Evolutionary conservation across 495 filamentous ascomycete genomes (phyloP), one percentile per base, ranked within the genome.

Genomic region (Xylaria flabelliformis): DNA sequence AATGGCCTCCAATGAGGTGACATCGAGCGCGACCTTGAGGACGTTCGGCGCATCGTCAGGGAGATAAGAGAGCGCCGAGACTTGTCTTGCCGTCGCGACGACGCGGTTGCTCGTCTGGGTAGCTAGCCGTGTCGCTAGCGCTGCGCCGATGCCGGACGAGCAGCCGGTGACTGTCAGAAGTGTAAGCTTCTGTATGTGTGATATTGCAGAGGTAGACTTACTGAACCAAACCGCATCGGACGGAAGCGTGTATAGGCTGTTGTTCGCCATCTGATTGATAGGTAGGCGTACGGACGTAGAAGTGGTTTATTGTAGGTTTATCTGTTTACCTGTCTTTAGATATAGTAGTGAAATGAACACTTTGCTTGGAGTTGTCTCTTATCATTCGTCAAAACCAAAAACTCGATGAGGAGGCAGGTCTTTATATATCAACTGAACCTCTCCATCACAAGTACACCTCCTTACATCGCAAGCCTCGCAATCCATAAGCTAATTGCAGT

Each of bases 161-260:
- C 85, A 87, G 69, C 84, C 84, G 71, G 84, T 87, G 59, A 87
- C 84, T 85, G 51, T 19, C 0, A 7, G 24, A 58, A 21, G 7
- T 53, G 50, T 58, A 6, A 53, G 46, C 19, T 3, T 36, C 56
- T 15, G 9, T 13, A 56, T 55, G 10, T 62, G 1, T 29, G 41
- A 26, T 9, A 42, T 36, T 10, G 50, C 3, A 12, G 44, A 24
- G 26, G 7, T 24, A 10, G 46, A 71, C 83, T 78, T 76, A 86
- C 84, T 85, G 72, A 88, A 81, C 86, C 86, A 88, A 75, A 84
- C 81, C 48, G 85, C 85, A 67, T 85, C 80, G n/a, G 75, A 3
- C n/a, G 85, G 84, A 42, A 86, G 80, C 15, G 74, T 73, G 74
- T 87, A 87, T 1, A 76, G 78, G 50, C 82, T 72, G n/a, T 69